Conservation (phyloP, 1,139 yeast genomes). For the Protomyces inundatus region DNA sequence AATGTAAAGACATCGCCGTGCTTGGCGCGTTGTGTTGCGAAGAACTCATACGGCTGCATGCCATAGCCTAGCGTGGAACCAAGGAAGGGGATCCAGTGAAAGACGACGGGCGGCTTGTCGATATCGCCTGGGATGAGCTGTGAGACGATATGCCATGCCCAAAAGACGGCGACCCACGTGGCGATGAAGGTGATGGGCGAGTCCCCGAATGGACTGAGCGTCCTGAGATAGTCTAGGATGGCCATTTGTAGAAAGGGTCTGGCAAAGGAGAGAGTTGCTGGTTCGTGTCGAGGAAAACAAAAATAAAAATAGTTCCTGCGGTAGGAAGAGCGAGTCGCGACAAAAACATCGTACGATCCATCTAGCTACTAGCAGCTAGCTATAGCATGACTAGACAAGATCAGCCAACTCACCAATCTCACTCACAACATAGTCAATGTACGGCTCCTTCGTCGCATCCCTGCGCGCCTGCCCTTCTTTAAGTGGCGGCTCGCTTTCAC, state of each 20-base stretch:
- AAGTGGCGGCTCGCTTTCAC: conserved; percentile 11
- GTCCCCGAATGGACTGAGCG: conserved; percentile 17
- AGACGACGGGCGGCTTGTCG: conserved; percentile 82
- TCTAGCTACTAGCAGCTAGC: too few relatives aligned
- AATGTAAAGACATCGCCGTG: conserved; percentile 92
- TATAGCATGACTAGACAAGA: not conserved
- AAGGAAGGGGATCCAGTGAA: conserved; percentile 92
- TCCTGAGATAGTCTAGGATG: conserved; percentile 15
- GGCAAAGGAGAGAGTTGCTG: too few relatives aligned
- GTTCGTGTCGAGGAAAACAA: too few relatives aligned
- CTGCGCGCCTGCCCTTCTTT: not conserved
- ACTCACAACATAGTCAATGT: conserved; percentile 12
- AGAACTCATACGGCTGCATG: conserved; percentile 86
- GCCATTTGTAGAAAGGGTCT: conserved; percentile 1
- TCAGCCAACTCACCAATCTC: conserved; percentile 14
- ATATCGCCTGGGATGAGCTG: conserved; percentile 29
- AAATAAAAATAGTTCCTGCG: too few relatives aligned
- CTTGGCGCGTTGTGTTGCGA: conserved; percentile 36
- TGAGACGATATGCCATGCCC: conserved; percentile 26
- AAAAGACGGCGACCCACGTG: conserved; percentile 22
- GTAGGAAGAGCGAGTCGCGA: too few relatives aligned
- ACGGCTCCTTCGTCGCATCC: conserved; percentile 1
- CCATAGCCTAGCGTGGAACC: conserved; percentile 89
- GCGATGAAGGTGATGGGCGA: conserved; percentile 16
- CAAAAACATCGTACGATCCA: too few relatives aligned